A percentile compares a stretch with the other conserved stretches of the same genome.
These are phyloP conservation scores for Cystoderma amianthinum DNA, from an alignment of 768 basidiomycete genomes.

Conservation along the genomic window DNA sequence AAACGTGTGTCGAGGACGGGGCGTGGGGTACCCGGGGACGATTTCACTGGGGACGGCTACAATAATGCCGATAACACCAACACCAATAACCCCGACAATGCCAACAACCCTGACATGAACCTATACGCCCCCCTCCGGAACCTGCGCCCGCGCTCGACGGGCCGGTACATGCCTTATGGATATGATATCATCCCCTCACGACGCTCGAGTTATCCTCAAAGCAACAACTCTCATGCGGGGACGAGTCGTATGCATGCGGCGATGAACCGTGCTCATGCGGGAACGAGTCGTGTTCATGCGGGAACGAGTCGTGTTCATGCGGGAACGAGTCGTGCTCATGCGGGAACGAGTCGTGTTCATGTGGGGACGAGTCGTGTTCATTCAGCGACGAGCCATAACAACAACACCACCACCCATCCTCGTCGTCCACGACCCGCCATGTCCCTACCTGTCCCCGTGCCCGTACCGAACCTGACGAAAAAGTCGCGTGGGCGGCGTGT, in stretches of 20 bases:
- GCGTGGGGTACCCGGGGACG: constrained; percentile 4
- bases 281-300: neutral
- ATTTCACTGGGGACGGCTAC: neutral
- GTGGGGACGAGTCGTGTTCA: neutral
- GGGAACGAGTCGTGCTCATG: neutral
- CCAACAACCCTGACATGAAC: constrained; percentile 3
- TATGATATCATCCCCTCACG: neutral
- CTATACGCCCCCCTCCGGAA: constrained; percentile 1
- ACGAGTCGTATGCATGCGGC: neutral
- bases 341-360: neutral
- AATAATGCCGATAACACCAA: no score
- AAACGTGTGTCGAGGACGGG: constrained; percentile 2
- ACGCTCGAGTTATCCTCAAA: no score
- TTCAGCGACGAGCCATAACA: neutral
- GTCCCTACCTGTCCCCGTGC: constrained; percentile 47
- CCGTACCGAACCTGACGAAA: constrained; percentile 64
- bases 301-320: neutral
- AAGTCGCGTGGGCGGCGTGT: constrained; percentile 65
- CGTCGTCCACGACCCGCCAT: constrained; percentile 24
- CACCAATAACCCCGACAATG: constrained; percentile 7
- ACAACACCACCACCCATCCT: neutral
- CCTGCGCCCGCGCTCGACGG: constrained; percentile 10
- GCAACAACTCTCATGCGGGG: no score
- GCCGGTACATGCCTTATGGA: constrained; percentile 9
- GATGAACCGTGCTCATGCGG: neutral